Base-by-base conservation (phyloP, 1,284 basidiomycete species). In the Mycena sp. region DNA sequence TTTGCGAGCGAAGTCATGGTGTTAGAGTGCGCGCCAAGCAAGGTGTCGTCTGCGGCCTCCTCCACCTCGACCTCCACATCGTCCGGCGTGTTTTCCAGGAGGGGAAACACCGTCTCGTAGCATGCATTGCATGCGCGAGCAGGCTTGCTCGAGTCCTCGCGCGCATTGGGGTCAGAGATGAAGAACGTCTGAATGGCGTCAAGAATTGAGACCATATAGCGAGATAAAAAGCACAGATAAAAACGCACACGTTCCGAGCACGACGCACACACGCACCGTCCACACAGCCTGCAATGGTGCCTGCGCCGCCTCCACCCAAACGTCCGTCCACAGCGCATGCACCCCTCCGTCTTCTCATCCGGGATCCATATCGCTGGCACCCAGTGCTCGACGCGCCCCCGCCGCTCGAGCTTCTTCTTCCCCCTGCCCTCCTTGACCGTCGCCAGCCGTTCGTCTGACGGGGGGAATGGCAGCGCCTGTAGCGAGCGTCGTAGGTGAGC, bases 281-380 rank as follows among this genome's bases (percentile, higher is more conserved):
- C 95, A 75, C 96, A 98, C 11, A 98, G 78, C 58, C 96, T 81
- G 76, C 95, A 98, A 74, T 98, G 95, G 74, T 98, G 95, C 70
- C 93, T 84, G 68, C 96, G 79, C 64, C 93, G 82, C 74, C 92
- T 85, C 83, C 95, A 89, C 6, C 91, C 90, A 76, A 98, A 98
- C 23, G 83, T 70, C 54, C 86, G 81, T 12, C 86, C 86, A 73
- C 95, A 98, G 14, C 91, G 83, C 92, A 94, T 94, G 75, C 95
- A 98, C 44, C 84, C 83, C 64, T 87, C 85, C 9, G 92, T 90
- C 72, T 87, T 91, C 61, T 87, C 87, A 73, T 98, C 95, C 0
- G 95, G 94, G 17, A 96, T 90, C 95, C 95, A 98, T 11, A 97
- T 87, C 0, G 96, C 92, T 4, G 95, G 94, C 1, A 94, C 88